Evolutionary conservation across 73 alveolate genomes (phyloP).

Genomic region (Urostyla sp.): DNA sequence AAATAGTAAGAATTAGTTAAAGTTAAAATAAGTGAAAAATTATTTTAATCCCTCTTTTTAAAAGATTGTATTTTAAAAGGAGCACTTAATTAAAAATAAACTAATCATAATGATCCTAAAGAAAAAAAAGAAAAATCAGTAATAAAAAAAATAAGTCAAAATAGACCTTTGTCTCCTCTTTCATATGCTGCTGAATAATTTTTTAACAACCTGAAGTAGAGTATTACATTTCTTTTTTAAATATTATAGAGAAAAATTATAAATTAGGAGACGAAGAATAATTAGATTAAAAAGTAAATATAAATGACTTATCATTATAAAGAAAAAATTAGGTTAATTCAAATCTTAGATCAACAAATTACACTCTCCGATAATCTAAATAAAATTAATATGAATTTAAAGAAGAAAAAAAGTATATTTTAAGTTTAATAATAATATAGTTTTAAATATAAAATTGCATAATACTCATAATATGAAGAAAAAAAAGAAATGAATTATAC

Average conservation of each 20-base stretch:
- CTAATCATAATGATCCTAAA: not conserved
- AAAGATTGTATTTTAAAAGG: slow-evolving; percentile 24
- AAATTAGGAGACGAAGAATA: too few species aligned
- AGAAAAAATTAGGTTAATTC: too few species aligned
- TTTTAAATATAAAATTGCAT: not conserved
- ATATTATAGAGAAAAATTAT: too few species aligned
- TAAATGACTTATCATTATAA: too few species aligned
- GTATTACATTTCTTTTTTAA: too few species aligned
- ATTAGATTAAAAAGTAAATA: too few species aligned
- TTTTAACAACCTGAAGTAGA: too few species aligned
- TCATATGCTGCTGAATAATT: too few species aligned
- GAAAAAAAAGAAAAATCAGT: not conserved
- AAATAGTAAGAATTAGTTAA: not conserved
- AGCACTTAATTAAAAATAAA: not conserved
- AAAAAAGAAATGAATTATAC: not conserved
- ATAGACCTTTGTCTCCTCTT: slow-evolving; percentile 1
- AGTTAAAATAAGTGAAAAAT: not conserved
- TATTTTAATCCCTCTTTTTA: slow-evolving; percentile 1
- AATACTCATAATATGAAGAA: not conserved
- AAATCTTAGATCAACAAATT: too few species aligned
- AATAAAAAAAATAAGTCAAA: not conserved
- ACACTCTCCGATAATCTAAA: too few species aligned
- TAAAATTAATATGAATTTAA: not conserved
- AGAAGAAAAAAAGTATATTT: not conserved
- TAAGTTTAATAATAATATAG: not conserved